Percentiles rank a stretch among this genome's conserved stretches.
These are phyloP conservation scores for Xylariales sp. DNA, from an alignment of 2,329 filamentous ascomycete species.

Conservation along the genomic window DNA sequence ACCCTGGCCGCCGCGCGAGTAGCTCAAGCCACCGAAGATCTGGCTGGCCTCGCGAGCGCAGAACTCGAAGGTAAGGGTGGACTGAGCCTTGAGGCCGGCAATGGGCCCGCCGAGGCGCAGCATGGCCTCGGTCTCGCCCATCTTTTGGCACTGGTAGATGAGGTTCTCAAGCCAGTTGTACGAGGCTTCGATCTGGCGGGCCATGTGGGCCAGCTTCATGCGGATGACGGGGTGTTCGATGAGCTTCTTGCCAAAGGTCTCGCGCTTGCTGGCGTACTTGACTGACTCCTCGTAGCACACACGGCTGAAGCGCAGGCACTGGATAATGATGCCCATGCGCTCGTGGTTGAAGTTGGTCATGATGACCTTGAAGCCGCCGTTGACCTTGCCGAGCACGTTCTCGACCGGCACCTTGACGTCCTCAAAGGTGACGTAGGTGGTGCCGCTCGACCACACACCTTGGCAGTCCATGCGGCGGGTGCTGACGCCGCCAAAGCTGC, in stretches of 20 bases:
- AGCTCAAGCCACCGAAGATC: slow-evolving; percentile 93
- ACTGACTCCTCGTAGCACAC: slow-evolving; percentile 96
- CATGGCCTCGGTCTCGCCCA: slow-evolving; percentile 95
- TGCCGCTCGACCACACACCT: slow-evolving; percentile 92
- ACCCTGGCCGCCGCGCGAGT: slow-evolving; percentile 89
- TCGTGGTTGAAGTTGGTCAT: slow-evolving; percentile 99
- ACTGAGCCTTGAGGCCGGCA: slow-evolving; percentile 88
- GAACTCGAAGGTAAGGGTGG: slow-evolving; percentile 93
- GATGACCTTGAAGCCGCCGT: slow-evolving; percentile 97
- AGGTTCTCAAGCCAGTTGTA: slow-evolving; percentile 96
- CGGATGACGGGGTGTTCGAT: slow-evolving; percentile 97
- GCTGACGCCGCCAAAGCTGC: slow-evolving; percentile 75
- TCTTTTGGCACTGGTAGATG: slow-evolving; percentile 87
- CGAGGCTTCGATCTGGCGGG: slow-evolving; percentile 93
- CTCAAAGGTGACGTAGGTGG: slow-evolving; percentile 96
- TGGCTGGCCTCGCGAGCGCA: slow-evolving; percentile 94
- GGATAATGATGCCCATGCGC: slow-evolving; percentile 97
- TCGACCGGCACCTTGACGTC: slow-evolving; percentile 99
- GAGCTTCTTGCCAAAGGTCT: slow-evolving; percentile 93
- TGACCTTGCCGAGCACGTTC: slow-evolving; percentile 96
- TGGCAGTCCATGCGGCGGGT: slow-evolving; percentile 98
- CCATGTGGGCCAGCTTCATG: slow-evolving; percentile 97
- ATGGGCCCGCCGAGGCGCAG: slow-evolving; percentile 92
- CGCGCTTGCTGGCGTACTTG: slow-evolving; percentile 96
- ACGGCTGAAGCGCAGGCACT: slow-evolving; percentile 89